Percentiles rank a stretch among this genome's conserved stretches.
phyloP scores from a whole-genome alignment of 2,329 filamentous ascomycete species.

The Aspergillus arachidicola region DNA sequence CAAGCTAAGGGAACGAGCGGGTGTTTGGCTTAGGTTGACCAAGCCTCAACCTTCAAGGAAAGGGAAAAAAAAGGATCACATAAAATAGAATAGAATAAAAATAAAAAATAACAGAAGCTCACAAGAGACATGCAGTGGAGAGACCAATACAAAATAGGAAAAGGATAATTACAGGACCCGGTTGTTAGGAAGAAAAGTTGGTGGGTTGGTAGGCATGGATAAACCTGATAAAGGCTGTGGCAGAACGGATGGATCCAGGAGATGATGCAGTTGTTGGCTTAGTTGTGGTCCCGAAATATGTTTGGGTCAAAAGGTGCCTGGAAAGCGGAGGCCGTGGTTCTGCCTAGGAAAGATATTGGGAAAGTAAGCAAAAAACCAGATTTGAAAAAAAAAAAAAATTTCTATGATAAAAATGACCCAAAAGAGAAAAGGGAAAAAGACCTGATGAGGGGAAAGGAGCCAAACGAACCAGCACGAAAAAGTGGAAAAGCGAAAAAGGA shows the following conservation, averaged over 20 bases:
- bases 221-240: constrained; percentile 12
- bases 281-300: background rate
- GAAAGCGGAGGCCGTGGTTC: background rate
- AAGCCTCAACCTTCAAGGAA: background rate
- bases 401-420: background rate
- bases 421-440: constrained; percentile 4
- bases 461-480: background rate
- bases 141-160: background rate
- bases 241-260: constrained; percentile 12
- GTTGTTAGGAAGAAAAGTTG: constrained; percentile 3
- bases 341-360: background rate
- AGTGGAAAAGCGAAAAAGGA: background rate
- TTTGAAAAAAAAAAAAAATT: constrained; percentile 2
- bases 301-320: constrained; percentile 9
- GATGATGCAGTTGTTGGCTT: constrained; percentile 1
- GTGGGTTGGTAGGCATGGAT: constrained; percentile 17
- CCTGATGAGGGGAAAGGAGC: constrained; percentile 1
- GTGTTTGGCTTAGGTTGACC: constrained; percentile 2
- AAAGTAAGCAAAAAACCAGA: constrained; percentile 4
- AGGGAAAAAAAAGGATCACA: background rate
- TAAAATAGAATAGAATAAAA: background rate
- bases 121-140: background rate
- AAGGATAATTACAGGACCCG: background rate
- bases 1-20: background rate
- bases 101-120: background rate